These are phyloP conservation scores for Aureobasidium sp. DNA, from an alignment of 2,329 filamentous ascomycete species.

Conservation along the genomic window DNA sequence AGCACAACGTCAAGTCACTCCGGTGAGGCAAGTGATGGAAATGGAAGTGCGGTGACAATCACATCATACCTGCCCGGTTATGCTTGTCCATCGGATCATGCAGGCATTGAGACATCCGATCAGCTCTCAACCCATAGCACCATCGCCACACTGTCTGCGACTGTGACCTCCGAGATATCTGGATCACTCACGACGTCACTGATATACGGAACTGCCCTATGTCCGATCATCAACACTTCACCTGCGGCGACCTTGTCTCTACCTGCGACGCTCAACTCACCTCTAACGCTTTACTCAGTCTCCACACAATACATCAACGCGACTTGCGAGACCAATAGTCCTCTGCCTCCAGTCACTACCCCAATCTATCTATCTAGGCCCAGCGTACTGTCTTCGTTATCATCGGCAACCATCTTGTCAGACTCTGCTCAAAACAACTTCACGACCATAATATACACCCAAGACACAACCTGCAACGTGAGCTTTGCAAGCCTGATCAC, in stretches of 20 bases:
- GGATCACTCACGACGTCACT: background rate
- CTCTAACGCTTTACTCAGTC: no score
- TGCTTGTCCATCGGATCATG: background rate
- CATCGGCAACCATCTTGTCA: background rate
- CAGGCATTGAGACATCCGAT: background rate
- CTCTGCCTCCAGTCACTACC: background rate
- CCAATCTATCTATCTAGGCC: background rate
- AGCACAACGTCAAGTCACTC: background rate
- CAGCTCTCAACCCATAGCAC: background rate
- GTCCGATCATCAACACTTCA: background rate
- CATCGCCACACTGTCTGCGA: background rate
- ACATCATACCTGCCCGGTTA: background rate
- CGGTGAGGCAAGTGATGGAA: background rate
- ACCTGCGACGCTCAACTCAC: no score
- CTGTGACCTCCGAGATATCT: background rate
- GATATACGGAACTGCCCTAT: background rate
- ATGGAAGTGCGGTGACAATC: background rate
- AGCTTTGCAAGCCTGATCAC: background rate
- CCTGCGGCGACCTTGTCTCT: background rate
- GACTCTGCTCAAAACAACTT: background rate
- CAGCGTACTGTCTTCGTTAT: background rate
- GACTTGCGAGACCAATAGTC: background rate
- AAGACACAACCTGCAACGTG: background rate
- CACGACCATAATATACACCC: background rate
- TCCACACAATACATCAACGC: background rate